A percentile compares a stretch with the other conserved stretches of the same genome.
These are phyloP conservation scores for Arthrobotrys sphaeroides DNA, from an alignment of 2,329 filamentous ascomycete genomes.

Conservation along the genomic window DNA sequence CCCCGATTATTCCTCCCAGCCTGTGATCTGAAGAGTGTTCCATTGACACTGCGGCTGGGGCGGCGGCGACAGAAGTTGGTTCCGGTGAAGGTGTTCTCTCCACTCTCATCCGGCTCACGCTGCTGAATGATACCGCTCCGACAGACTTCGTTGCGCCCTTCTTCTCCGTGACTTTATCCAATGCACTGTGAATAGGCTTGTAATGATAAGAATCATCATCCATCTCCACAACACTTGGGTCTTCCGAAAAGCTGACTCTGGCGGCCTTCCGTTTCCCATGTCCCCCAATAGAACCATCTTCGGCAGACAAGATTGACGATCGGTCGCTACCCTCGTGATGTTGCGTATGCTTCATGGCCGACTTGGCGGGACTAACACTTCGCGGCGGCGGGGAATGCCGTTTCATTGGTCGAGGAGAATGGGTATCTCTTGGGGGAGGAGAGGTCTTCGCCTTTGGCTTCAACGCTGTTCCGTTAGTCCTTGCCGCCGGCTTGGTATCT, in stretches of 20 bases:
- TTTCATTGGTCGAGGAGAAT: conserved; percentile 21
- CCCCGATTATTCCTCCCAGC: conserved; percentile 32
- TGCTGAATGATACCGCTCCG: conserved; percentile 41
- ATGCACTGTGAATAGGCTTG: conserved; percentile 46
- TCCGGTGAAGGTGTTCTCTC: conserved; percentile 44
- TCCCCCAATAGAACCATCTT: conserved; percentile 20
- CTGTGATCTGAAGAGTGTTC: conserved; percentile 40
- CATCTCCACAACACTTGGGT: conserved; percentile 55
- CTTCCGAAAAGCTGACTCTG: conserved; percentile 57
- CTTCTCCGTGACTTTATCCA: conserved; percentile 37
- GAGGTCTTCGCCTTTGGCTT: conserved; percentile 10
- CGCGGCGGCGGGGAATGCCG: conserved; percentile 55
- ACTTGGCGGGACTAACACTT: conserved; percentile 56
- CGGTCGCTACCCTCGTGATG: conserved; percentile 44
- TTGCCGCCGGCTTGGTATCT: background rate
- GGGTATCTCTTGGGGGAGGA: conserved; percentile 28
- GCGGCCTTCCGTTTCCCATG: conserved; percentile 31
- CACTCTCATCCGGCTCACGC: conserved; percentile 39
- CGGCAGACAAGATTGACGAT: conserved; percentile 48
- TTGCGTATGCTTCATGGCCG: conserved; percentile 55
- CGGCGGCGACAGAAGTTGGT: background rate
- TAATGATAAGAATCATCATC: conserved; percentile 53
- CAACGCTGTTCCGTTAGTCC: conserved; percentile 19
- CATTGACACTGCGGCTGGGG: background rate
- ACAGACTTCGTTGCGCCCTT: conserved; percentile 24